Evolutionary conservation across 257 asterid species (phyloP).

Genomic region (Capsicum chinense): DNA sequence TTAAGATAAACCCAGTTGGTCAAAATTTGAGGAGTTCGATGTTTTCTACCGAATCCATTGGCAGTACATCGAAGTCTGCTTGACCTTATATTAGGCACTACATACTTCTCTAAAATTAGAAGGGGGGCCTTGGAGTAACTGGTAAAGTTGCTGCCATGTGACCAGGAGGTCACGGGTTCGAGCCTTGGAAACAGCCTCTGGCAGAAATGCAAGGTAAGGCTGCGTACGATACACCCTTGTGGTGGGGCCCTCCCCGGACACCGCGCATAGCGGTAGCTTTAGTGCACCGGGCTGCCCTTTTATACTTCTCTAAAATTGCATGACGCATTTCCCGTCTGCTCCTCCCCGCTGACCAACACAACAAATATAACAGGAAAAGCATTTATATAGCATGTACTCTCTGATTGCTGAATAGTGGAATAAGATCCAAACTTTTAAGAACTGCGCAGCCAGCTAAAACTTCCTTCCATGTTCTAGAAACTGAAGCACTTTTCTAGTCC

Average conservation of each 20-base stretch:
- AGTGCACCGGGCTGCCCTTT: no score
- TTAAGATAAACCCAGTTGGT: conserved; percentile 6
- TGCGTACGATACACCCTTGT: no score
- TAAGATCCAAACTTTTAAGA: neutral
- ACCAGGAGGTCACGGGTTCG: no score
- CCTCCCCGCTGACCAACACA: neutral
- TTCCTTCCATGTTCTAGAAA: neutral
- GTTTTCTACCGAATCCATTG: neutral
- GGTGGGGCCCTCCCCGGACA: no score
- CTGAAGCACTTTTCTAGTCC: neutral
- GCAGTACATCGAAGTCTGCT: neutral
- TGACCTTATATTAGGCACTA: neutral
- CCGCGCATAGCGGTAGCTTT: no score
- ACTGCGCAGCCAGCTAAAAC: neutral
- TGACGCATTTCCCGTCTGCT: neutral
- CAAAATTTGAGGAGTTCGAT: neutral
- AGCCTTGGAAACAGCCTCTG: no score
- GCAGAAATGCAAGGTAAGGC: no score
- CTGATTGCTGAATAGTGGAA: neutral
- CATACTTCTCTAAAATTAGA: neutral
- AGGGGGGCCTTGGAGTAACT: no score
- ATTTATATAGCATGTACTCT: neutral
- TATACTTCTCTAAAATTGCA: neutral
- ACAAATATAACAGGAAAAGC: neutral
- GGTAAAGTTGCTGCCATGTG: no score